Base-by-base conservation (phyloP, 1,139 yeast species). In the Meyerozyma athensensis region DNA sequence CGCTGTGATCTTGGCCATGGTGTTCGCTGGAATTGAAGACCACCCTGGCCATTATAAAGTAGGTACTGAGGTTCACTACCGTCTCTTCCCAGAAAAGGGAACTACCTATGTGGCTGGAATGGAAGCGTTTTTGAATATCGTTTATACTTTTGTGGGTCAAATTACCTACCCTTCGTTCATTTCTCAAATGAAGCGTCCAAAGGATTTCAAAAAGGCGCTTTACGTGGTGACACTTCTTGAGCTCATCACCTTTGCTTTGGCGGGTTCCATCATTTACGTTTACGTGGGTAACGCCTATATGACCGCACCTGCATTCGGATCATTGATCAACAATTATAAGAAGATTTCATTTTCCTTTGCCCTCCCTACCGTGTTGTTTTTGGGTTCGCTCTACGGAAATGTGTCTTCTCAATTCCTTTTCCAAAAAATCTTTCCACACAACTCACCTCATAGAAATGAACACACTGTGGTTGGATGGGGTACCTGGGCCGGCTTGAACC, bases 81-180 rank as follows among this genome's bases (percentile, higher is more conserved):
- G 56, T 31, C 53, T 72, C 20, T 74, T 77, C 74, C 79, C 81
- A 1, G 63, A 43, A 13, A 43, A 62, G 40, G 81, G 77, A 4
- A 74, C 79, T 17, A 63, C 72, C 5, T 77, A 65, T 43, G 80
- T 75, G n/a, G 52, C 58, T 20, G 81, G 66, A 4, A 75, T 77
- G 81, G 58, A 68, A 32, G 83, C 83, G 0, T 65, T 72, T 44
- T 62, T 78, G 48, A 78, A 78, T 55, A 77, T 78, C 45, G 76
- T 75, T 22, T 78, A 76, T 54, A 76, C 82, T 1, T 77, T 78
- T 56, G 82, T 77, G 22, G 84, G 83, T 4, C 83, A 78, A 54
- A 72, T 77, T 50, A 74, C 79, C 3, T 76, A 76, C 45, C 83
- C 83, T 1, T 74, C 80, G 12, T 77, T 78, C 53, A 77, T 78